These are phyloP conservation scores for Quercus engelmannii DNA, from an alignment of 306 rosid genomes.

Conservation along the genomic window DNA sequence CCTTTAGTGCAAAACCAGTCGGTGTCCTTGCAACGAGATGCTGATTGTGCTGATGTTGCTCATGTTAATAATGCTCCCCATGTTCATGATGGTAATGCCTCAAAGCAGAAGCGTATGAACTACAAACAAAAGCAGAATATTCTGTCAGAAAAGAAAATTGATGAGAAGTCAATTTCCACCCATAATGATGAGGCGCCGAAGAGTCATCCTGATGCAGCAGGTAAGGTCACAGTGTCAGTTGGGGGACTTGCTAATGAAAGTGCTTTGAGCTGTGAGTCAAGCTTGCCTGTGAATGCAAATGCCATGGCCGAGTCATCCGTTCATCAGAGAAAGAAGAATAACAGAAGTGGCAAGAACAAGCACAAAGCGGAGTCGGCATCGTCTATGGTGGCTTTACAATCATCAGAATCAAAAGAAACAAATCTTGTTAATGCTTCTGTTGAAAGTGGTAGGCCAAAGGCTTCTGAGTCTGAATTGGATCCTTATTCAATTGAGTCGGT, in stretches of 20 bases:
- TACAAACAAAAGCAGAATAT: conserved; percentile 60
- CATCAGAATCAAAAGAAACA: conserved; percentile 42
- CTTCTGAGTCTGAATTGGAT: conserved; percentile 43
- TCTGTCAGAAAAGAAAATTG: conserved; percentile 35
- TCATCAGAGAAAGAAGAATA: conserved; percentile 62
- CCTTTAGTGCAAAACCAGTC: conserved; percentile 34
- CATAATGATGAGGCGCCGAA: conserved; percentile 28
- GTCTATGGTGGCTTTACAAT: conserved; percentile 25
- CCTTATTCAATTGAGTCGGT: conserved; percentile 41
- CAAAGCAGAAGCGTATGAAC: conserved; percentile 59
- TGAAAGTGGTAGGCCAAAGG: conserved; percentile 50
- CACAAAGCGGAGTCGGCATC: conserved; percentile 52
- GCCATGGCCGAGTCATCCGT: conserved; percentile 39
- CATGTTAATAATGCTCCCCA: conserved; percentile 31
- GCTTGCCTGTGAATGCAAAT: conserved; percentile 33
- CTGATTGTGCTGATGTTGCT: conserved; percentile 31
- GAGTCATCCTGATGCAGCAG: conserved; percentile 30
- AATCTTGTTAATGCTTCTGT: conserved; percentile 29
- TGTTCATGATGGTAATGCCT: conserved; percentile 41
- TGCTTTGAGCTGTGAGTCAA: conserved; percentile 29
- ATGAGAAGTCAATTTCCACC: conserved; percentile 40
- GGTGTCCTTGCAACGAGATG: conserved; percentile 45
- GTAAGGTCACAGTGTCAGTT: conserved; percentile 27
- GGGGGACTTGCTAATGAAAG: conserved; percentile 34
- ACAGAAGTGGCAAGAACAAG: conserved; percentile 60